phyloP scores from a whole-genome alignment of 2,329 filamentous ascomycete species.

The Neofusicoccum kwambonambiense region DNA sequence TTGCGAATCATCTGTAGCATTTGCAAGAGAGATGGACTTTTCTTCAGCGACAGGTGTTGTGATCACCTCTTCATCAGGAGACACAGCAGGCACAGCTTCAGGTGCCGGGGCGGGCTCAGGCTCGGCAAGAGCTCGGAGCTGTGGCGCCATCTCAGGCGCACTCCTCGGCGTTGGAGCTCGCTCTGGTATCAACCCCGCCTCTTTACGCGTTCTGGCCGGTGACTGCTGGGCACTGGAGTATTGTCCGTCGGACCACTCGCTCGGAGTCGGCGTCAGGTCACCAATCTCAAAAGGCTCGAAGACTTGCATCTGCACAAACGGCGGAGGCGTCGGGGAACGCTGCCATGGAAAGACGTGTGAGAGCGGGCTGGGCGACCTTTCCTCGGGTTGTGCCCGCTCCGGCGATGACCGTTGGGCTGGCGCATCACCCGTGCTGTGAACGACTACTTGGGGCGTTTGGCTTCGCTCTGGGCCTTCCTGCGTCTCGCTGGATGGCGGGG shows the following conservation, averaged over 20 bases:
- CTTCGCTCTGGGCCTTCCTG: neutral
- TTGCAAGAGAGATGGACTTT: neutral
- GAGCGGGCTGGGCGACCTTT: neutral
- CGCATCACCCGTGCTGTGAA: neutral
- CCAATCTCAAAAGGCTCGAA: conserved; percentile 17
- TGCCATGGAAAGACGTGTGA: conserved; percentile 17
- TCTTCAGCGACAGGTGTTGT: neutral
- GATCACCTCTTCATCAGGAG: neutral
- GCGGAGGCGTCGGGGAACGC: neutral
- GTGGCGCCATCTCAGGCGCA: neutral
- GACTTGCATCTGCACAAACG: conserved; percentile 12
- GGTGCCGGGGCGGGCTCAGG: neutral
- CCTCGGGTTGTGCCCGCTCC: neutral
- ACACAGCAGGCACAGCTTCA: neutral
- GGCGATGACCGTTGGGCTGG: neutral
- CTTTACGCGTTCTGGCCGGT: neutral
- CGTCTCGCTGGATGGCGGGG: neutral
- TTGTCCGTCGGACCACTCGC: conserved; percentile 9
- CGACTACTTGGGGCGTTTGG: neutral
- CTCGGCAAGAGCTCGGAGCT: neutral
- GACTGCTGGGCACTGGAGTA: conserved; percentile 3
- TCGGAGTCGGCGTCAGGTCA: conserved; percentile 10
- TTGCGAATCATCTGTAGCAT: neutral
- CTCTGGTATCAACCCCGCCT: neutral
- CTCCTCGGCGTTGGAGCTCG: neutral